Evolutionary conservation across 495 filamentous ascomycete genomes (phyloP).

Genomic region (Penicillium odoratum): DNA sequence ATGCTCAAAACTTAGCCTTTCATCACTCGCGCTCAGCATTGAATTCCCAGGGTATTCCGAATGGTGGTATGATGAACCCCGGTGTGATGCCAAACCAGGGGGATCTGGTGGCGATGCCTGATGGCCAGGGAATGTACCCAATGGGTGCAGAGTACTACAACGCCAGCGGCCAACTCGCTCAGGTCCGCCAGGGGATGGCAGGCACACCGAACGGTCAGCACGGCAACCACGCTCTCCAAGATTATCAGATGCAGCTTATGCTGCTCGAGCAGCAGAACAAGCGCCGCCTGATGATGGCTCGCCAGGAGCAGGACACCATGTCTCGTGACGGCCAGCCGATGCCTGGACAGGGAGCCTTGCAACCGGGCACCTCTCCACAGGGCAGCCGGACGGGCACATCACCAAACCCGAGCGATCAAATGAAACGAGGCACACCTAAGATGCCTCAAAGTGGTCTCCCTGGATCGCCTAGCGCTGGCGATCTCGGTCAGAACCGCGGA

Average conservation of each 20-base stretch:
- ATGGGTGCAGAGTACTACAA: slow-evolving; percentile 65
- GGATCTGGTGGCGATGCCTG: slow-evolving; percentile 78
- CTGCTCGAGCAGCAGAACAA: slow-evolving; percentile 98
- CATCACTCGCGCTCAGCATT: slow-evolving; percentile 65
- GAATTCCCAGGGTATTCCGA: slow-evolving; percentile 71
- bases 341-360: slow-evolving; percentile 54
- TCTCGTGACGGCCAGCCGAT: slow-evolving; percentile 60
- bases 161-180: slow-evolving; percentile 58
- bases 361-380: slow-evolving; percentile 76
- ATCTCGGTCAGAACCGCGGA: slow-evolving; percentile 70
- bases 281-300: slow-evolving; percentile 93
- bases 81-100: slow-evolving; percentile 65
- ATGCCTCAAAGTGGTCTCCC: slow-evolving; percentile 73
- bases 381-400: slow-evolving; percentile 80
- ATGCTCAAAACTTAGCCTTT: slow-evolving; percentile 78
- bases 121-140: slow-evolving; percentile 56
- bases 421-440: slow-evolving; percentile 88
- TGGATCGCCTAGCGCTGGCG: slow-evolving; percentile 80
- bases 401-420: slow-evolving; percentile 84
- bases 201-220: slow-evolving; percentile 52
- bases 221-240: slow-evolving; percentile 92
- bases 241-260: slow-evolving; percentile 99
- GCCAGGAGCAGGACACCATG: slow-evolving; percentile 89
- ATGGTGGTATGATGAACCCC: slow-evolving; percentile 57
- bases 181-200: slow-evolving; percentile 51